These are phyloP conservation scores for Silene coronaria DNA, from an alignment of 179 eudicot species.

Conservation along the genomic window DNA sequence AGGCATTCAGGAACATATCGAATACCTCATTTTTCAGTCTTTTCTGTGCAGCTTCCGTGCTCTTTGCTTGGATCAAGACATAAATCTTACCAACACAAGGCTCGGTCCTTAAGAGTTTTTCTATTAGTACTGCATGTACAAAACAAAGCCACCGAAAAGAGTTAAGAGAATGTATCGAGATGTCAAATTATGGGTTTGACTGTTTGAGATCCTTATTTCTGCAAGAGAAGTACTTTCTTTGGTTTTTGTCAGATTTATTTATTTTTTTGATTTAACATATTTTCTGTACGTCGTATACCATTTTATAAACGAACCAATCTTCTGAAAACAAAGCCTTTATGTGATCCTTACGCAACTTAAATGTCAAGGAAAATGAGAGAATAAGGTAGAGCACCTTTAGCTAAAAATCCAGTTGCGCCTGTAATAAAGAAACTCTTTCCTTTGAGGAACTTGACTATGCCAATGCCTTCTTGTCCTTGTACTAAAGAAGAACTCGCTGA, in stretches of 20 bases:
- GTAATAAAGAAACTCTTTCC: slow-evolving; percentile 75
- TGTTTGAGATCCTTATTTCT: background rate
- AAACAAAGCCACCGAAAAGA: background rate
- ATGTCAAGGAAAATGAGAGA: background rate
- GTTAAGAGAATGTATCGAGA: slow-evolving; percentile 1
- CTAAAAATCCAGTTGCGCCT: slow-evolving; percentile 91
- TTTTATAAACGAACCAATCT: too few species aligned
- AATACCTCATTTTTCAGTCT: slow-evolving; percentile 76
- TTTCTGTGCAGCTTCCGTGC: slow-evolving; percentile 62
- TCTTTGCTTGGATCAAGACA: slow-evolving; percentile 80
- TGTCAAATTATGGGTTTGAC: background rate
- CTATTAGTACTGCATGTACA: slow-evolving; percentile 63
- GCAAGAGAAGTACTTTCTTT: too few species aligned
- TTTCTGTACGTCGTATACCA: too few species aligned
- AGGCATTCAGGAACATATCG: background rate
- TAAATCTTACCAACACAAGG: slow-evolving; percentile 89
- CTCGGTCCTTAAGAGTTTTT: slow-evolving; percentile 79
- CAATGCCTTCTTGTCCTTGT: slow-evolving; percentile 55
- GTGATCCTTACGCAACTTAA: background rate
- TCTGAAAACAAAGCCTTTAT: background rate
- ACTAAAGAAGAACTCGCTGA: slow-evolving; percentile 28
- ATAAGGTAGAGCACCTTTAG: slow-evolving; percentile 58
- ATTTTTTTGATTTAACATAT: too few species aligned
- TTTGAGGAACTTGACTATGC: slow-evolving; percentile 61
- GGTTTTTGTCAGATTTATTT: too few species aligned